Conservation (phyloP, 2,329 filamentous ascomycete genomes). For the Ascochyta rabiei region DNA sequence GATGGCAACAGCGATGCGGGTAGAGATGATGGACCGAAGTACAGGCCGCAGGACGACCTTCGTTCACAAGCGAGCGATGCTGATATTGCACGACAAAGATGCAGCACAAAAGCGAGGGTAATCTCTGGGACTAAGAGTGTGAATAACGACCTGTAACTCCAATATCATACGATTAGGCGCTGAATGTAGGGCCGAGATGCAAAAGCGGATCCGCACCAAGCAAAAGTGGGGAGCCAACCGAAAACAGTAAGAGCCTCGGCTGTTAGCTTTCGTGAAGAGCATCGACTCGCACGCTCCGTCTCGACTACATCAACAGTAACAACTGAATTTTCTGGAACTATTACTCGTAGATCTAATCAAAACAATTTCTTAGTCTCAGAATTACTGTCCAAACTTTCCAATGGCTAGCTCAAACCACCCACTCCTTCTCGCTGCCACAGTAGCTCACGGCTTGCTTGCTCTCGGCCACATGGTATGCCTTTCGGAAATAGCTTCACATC, state of each 20-base stretch:
- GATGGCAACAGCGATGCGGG: background rate
- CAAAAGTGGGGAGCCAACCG: slow-evolving; percentile 2
- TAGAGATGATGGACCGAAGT: background rate
- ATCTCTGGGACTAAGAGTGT: background rate
- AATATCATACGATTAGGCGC: background rate
- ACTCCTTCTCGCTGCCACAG: slow-evolving; percentile 36
- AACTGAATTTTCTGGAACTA: background rate
- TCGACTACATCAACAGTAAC: background rate
- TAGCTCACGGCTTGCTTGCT: slow-evolving; percentile 38
- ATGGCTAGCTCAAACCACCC: slow-evolving; percentile 24
- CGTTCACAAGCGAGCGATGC: background rate
- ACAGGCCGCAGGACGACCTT: background rate
- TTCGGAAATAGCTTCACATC: background rate
- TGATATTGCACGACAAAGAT: background rate
- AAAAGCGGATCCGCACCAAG: slow-evolving; percentile 1
- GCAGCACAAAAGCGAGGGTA: background rate
- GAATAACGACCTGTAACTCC: background rate
- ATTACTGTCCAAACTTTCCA: background rate
- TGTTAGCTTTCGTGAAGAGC: background rate
- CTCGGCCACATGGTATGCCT: slow-evolving; percentile 41
- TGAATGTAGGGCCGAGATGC: background rate
- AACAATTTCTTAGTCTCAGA: background rate
- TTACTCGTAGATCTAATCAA: background rate
- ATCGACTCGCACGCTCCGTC: slow-evolving; percentile 6
- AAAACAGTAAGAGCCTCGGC: slow-evolving; percentile 8